Evolutionary conservation across 148 eudicot species (phyloP).

Genomic region (Fagopyrum esculentum): DNA sequence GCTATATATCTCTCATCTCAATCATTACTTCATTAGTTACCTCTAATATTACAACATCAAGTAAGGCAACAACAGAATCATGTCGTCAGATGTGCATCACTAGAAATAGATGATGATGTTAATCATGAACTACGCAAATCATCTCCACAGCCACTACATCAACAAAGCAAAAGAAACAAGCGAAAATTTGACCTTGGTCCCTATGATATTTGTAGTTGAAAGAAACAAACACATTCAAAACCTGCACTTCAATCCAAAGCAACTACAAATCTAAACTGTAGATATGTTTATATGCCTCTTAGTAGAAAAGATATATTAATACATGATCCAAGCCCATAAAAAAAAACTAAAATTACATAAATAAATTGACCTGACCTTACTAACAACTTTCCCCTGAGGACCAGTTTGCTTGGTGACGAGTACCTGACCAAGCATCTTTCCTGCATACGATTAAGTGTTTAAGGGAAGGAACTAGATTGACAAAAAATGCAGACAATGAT

Average conservation of each 20-base stretch:
- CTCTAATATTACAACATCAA: background rate
- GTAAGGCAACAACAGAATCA: background rate
- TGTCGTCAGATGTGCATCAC: background rate
- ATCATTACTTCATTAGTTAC: background rate
- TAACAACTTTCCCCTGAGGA: slow-evolving; percentile 83
- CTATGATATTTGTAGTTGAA: background rate
- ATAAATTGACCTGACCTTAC: slow-evolving; percentile 44
- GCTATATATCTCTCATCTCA: background rate
- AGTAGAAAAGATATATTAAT: background rate
- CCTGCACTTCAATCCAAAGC: background rate
- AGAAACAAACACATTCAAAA: background rate
- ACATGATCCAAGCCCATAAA: background rate
- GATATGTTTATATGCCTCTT: background rate
- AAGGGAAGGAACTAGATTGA: background rate
- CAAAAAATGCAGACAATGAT: background rate
- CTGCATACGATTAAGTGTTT: slow-evolving; percentile 1
- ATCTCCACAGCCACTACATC: background rate
- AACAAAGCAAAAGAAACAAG: background rate
- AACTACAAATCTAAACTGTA: background rate
- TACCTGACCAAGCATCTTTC: slow-evolving; percentile 93
- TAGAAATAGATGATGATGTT: background rate
- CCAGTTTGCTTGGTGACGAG: slow-evolving; percentile 98
- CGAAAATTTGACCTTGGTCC: background rate
- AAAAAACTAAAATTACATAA: no score
- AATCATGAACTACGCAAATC: background rate